A percentile compares a stretch with the other conserved stretches of the same genome.
These are phyloP conservation scores for Amauroascus verrucosus DNA, from an alignment of 2,329 filamentous ascomycete species.

Conservation along the genomic window DNA sequence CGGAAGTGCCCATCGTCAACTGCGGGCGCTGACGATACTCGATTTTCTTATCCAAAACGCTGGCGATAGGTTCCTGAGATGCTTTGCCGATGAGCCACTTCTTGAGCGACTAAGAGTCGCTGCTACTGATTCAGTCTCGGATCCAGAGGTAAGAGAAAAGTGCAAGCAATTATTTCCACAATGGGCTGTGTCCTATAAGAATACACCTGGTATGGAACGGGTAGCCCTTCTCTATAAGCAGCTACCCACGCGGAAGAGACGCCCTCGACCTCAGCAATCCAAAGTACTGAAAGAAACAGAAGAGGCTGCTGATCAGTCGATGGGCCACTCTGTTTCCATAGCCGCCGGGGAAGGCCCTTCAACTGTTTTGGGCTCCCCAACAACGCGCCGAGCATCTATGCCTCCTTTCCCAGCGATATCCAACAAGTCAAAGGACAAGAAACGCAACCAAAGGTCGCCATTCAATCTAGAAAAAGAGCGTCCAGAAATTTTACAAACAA, in stretches of 20 bases:
- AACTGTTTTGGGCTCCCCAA: slow-evolving; percentile 29
- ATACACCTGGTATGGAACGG: slow-evolving; percentile 65
- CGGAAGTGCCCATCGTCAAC: slow-evolving; percentile 82
- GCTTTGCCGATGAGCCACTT: slow-evolving; percentile 81
- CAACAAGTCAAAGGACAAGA: slow-evolving; percentile 47
- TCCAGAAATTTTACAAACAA: slow-evolving; percentile 72
- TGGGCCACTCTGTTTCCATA: slow-evolving; percentile 34
- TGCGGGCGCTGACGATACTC: slow-evolving; percentile 76
- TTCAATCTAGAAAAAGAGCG: slow-evolving; percentile 86
- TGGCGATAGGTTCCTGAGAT: slow-evolving; percentile 72
- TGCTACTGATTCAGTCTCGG: slow-evolving; percentile 72
- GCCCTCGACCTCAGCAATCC: slow-evolving; percentile 64
- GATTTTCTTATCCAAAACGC: slow-evolving; percentile 94
- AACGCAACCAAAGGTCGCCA: slow-evolving; percentile 42
- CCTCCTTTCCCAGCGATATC: slow-evolving; percentile 29
- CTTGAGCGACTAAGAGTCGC: slow-evolving; percentile 84
- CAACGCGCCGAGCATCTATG: slow-evolving; percentile 29
- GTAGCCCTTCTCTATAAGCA: slow-evolving; percentile 70
- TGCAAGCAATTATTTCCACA: slow-evolving; percentile 76
- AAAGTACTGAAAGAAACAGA: slow-evolving; percentile 75
- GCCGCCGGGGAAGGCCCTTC: slow-evolving; percentile 30
- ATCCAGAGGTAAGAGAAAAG: slow-evolving; percentile 76
- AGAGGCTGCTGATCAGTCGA: slow-evolving; percentile 29
- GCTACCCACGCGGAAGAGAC: slow-evolving; percentile 57
- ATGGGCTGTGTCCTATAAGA: slow-evolving; percentile 76